A percentile compares a stretch with the other conserved stretches of the same genome.
These are phyloP conservation scores for Cryphonectria carpinicola DNA, from an alignment of 2,329 filamentous ascomycete genomes.

Conservation along the genomic window DNA sequence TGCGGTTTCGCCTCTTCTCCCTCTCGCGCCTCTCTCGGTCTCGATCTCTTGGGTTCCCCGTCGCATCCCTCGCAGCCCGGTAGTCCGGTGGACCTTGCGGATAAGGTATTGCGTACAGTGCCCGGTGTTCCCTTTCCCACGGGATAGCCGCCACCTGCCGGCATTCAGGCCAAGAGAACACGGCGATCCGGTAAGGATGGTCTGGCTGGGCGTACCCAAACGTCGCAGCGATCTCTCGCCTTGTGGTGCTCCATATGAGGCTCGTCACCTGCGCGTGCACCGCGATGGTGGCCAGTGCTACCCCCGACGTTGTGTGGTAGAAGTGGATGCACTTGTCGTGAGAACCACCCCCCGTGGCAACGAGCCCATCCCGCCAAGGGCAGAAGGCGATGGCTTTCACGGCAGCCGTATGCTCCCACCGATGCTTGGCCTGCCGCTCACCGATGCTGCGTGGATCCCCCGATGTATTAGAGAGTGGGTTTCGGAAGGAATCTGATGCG, in stretches of 20 bases:
- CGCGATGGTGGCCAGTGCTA: conserved; percentile 85
- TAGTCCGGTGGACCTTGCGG: conserved; percentile 53
- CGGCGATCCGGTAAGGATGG: conserved; percentile 84
- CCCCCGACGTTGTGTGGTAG: conserved; percentile 83
- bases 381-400: conserved; percentile 98
- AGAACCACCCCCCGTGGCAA: conserved; percentile 90
- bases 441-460: conserved; percentile 53
- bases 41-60: conserved; percentile 42
- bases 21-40: conserved; percentile 32
- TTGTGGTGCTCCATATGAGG: conserved; percentile 84
- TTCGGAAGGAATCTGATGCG: conserved; percentile 25
- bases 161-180: conserved; percentile 95
- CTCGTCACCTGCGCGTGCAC: conserved; percentile 93
- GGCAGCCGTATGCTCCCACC: conserved; percentile 80
- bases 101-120: conserved; percentile 86
- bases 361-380: conserved; percentile 84
- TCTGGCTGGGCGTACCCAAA: conserved; percentile 94
- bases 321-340: conserved; percentile 97
- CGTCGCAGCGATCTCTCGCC: conserved; percentile 86
- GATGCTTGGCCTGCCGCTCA: conserved; percentile 66
- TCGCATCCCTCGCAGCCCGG: conserved; percentile 44
- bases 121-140: conserved; percentile 78
- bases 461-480: conserved; percentile 26
- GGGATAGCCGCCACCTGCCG: conserved; percentile 82
- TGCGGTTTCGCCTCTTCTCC: conserved; percentile 53